These are phyloP conservation scores for Cichorium intybus DNA, from an alignment of 140 eudicot genomes.

Conservation along the genomic window DNA sequence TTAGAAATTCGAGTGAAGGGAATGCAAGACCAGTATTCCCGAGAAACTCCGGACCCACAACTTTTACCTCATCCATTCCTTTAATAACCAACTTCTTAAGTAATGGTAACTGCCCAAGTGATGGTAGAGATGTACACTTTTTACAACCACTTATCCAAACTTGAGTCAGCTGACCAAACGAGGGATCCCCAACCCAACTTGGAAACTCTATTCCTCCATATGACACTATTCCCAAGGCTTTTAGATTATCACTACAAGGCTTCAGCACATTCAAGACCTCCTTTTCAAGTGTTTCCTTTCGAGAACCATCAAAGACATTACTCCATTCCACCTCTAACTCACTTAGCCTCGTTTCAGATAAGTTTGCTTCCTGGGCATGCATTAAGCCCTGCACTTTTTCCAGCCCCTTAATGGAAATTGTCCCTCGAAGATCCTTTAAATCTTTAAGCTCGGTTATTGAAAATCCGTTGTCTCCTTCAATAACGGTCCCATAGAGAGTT, in stretches of 20 bases:
- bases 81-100: conserved; percentile 18
- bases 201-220: conserved; percentile 22
- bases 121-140: background rate
- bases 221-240: background rate
- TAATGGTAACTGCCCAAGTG: conserved; percentile 8
- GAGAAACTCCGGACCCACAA: conserved; percentile 13
- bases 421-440: conserved; percentile 12
- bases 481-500: conserved; percentile 6
- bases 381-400: conserved; percentile 20
- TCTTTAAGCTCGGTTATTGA: background rate
- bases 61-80: conserved; percentile 9
- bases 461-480: conserved; percentile 7
- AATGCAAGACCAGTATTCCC: conserved; percentile 7
- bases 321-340: conserved; percentile 24
- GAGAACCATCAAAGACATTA: background rate
- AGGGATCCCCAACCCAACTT: conserved; percentile 20
- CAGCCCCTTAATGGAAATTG: conserved; percentile 15
- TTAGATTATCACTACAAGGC: conserved; percentile 18
- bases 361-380: conserved; percentile 28
- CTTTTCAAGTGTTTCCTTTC: background rate
- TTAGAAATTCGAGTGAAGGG: background rate
- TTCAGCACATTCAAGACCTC: conserved; percentile 27
- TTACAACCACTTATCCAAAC: conserved; percentile 21
- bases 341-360: conserved; percentile 20
- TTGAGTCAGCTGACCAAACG: conserved; percentile 15